Evolutionary conservation across 75 land plant species (phyloP), one percentile per base, ranked within the genome.

Genomic region (Sequoiadendron giganteum): DNA sequence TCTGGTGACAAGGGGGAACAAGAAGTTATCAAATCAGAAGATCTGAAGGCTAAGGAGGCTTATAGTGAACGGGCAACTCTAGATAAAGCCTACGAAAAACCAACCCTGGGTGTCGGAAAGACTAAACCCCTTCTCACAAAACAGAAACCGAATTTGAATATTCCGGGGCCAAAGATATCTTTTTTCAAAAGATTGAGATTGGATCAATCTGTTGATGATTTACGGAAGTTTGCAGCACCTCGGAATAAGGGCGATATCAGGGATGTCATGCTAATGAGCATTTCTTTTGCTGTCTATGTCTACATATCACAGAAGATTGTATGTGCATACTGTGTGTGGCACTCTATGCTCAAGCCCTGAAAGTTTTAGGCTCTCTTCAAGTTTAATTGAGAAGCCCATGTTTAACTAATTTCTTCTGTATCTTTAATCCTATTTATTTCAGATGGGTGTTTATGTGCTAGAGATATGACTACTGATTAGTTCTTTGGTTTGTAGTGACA

Each of bases 291-390:
- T 54, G 96, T 97, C 34, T 94, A 95, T 87, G 95, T 97, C 19
- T 97, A 97, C 86, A 96, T 97, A 34, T 96, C 99, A 49, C 99
- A 97, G 90, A 90, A 91, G 90, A 91, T 97, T 90, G 99, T 97
- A 36, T 95, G 96, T 87, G 95, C 95, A 68, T 97, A 97, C 49
- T 96, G 92, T 89, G 90, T 87, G 43, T 94, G 94, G 94, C 91
- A 92, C 86, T 88, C 90, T 88, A 90, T 92, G 91, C 52, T 88
- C 49, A 91, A 83, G 83, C 89, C 45, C 49, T 45, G 43, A 28
- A 3, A 16, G 43, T 79, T 79, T 8, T 28, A 28, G 3, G 28
- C 47, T 82, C 84, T 45, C 18, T 82, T 42, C 1, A 18, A 9
- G 25, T 42, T 45, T 9, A 19, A 13, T 28, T 45, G 32, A 45